Base-by-base conservation (phyloP, 2,329 filamentous ascomycete species). In the Fusarium sp. region DNA sequence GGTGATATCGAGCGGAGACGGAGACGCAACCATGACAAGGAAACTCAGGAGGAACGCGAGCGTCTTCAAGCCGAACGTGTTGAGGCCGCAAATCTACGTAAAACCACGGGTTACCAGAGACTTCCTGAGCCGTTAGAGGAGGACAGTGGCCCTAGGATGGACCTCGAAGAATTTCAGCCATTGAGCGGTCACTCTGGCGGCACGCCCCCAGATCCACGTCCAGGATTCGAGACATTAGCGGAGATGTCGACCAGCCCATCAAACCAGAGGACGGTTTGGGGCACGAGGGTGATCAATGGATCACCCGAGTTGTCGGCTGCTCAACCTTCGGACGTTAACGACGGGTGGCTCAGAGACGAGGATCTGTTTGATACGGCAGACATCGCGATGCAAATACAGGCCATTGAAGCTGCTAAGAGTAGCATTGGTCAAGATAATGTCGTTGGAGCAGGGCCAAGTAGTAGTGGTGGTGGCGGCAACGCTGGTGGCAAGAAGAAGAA, bases 261-360 rank as follows among this genome's bases (percentile, higher is more conserved):
- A 8, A 88, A 89, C 1, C 83, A 87, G 40, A 89, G 89, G 65
- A 98, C 95, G 0, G 93, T 98, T 1, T 98, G 95, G 95, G 95
- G 95, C n/a, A 98, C 95, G 1, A 85, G 87, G 5, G 88, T 86
- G 0, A 81, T 97, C 4, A 82, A 88, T 0, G 81, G 81, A 1
- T 89, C 88, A 5, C 88, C 89, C 3, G 85, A 86, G 12, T 73
- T 88, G 30, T 79, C 79, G 30, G 77, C 84, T 36, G 68, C 59
- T 15, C 70, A 41, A 37, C 46, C 40, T 49, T 40, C 72, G 77
- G 62, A 63, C 54, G 58, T 54, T 11, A 88, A 94, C 65, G 94
- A 97, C 76, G 95, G 94, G 1, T 97, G 94, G 94, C 82, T 95
- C 16, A 90, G 92, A 72, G 93, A 90, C 3, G 92, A 97, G 74